Conservation (phyloP, 1,284 basidiomycete genomes). For the Inonotus obliquus region DNA sequence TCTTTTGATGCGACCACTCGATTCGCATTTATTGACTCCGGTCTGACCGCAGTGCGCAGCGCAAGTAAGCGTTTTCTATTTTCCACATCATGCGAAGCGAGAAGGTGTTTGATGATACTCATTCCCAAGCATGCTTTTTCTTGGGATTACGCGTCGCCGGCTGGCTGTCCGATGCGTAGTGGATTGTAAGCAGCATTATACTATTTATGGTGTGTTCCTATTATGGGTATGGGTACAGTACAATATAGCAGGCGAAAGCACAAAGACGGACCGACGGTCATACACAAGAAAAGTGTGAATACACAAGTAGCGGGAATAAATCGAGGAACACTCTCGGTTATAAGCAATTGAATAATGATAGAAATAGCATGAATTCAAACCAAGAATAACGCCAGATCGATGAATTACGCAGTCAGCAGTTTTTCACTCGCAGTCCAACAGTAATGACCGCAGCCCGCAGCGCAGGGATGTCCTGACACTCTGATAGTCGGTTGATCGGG, state of each 20-base stretch:
- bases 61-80: neutral
- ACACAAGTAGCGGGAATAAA: neutral
- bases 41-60: neutral
- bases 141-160: neutral
- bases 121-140: neutral
- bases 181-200: neutral
- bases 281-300: neutral
- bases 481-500: constrained; percentile 7
- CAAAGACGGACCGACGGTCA: neutral
- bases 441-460: constrained; percentile 62
- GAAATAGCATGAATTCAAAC: neutral
- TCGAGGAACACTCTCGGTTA: neutral
- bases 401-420: neutral
- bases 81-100: too few species aligned
- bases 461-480: constrained; percentile 48
- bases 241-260: neutral
- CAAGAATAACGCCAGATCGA: neutral
- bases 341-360: constrained; percentile 1
- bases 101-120: too few species aligned
- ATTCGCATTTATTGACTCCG: neutral
- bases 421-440: constrained; percentile 42
- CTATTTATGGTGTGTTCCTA: neutral
- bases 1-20: neutral
- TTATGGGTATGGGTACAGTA: neutral
- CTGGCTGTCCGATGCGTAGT: neutral